These are phyloP conservation scores for Pseudogymnoascus sp. DNA, from an alignment of 2,329 filamentous ascomycete species.

Conservation along the genomic window DNA sequence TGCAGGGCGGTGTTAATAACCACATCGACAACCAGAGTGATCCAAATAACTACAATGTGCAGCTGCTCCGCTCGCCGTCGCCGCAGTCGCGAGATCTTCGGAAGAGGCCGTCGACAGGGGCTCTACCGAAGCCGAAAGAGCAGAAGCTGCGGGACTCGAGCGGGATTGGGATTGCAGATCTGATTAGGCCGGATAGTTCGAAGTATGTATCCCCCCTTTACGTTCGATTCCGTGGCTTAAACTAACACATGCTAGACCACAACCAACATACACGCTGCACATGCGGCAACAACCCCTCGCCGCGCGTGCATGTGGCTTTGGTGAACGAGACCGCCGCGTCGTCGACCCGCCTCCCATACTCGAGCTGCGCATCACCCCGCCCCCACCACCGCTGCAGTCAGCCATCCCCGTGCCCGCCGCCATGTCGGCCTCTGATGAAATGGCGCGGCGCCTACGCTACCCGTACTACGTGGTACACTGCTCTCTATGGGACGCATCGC, in stretches of 20 bases:
- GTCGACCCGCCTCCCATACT: slow-evolving; percentile 81
- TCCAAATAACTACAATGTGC: background rate
- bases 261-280: slow-evolving; percentile 31
- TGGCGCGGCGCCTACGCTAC: slow-evolving; percentile 45
- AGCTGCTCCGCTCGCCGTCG: background rate
- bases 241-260: background rate
- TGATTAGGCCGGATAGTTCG: background rate
- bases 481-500: slow-evolving; percentile 65
- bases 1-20: background rate
- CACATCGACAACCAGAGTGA: background rate
- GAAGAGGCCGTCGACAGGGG: background rate
- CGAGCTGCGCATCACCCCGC: slow-evolving; percentile 60
- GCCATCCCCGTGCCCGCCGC: background rate
- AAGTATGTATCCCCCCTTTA: background rate
- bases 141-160: background rate
- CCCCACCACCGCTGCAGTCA: slow-evolving; percentile 18
- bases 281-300: slow-evolving; percentile 74
- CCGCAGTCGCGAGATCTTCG: background rate
- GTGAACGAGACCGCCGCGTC: slow-evolving; percentile 72
- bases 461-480: slow-evolving; percentile 69
- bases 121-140: background rate
- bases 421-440: slow-evolving; percentile 29
- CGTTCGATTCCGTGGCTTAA: background rate
- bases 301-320: slow-evolving; percentile 75
- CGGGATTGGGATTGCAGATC: background rate